Base-by-base conservation (phyloP, 2,329 filamentous ascomycete species). In the Mollisia scopiformis region DNA sequence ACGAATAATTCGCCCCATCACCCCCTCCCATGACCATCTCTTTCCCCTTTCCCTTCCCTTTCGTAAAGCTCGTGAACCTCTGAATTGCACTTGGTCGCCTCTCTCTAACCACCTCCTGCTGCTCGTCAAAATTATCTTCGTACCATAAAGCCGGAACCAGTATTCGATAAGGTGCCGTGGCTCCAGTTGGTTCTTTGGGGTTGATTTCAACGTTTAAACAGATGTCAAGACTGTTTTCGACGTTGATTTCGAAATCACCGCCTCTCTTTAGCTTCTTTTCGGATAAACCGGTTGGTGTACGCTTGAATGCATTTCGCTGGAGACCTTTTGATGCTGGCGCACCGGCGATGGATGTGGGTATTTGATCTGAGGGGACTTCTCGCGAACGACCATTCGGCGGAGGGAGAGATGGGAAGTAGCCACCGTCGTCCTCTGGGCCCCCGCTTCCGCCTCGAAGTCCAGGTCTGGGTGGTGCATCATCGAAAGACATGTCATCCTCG, bases 171-270 rank as follows among this genome's bases (percentile, higher is more conserved):
- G 93, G 92, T 54, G 87, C 85, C 0, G 95, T 99, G 65, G 92
- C 92, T 14, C 95, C 96, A 0, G 90, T 84, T 0, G 95, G 94
- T 69, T 99, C 93, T 64, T 86, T 87, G 47, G 91, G 85, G 69
- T 89, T 93, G 63, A 97, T 87, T 77, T 99, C 95, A 64, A 97
- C 87, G 69, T 97, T 97, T 46, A 99, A 77, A 54, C 87, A 90
- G 35, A 99, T 88, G 66, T 97, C 93, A 10, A 99, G 79, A 0
- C 92, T 93, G 30, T 89, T 90, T 72, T 95, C 86, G 0, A 97
- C 81, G 71, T 97, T 87, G 61, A 98, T 84, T 10, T 84, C 82
- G 46, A 80, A 80, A 79, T 79, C 41, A 82, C 79, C 19, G 79
- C 79, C 47, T 82, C 79, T 51, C 76, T 78, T 81, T 82, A 66